phyloP scores from a whole-genome alignment of 805 yeast species.

The Alloascoidea hylecoeti region DNA sequence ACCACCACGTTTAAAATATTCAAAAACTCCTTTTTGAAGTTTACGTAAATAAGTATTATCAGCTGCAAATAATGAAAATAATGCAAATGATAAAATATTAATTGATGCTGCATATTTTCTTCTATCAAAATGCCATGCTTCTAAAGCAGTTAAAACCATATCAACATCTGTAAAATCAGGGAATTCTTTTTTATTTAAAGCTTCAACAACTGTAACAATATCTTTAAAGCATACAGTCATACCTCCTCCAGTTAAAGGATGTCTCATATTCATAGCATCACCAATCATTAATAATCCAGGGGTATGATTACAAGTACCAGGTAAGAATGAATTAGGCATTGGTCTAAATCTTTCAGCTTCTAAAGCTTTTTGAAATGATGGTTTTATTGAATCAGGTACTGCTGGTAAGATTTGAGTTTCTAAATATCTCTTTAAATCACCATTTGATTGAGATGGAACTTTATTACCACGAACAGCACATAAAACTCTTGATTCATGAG shows the following conservation, averaged over 20 bases:
- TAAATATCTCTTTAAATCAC: slow-evolving; percentile 50
- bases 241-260: slow-evolving; percentile 97
- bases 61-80: slow-evolving; percentile 85
- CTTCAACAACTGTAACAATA: slow-evolving; percentile 49
- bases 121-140: slow-evolving; percentile 63
- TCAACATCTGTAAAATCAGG: slow-evolving; percentile 45
- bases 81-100: slow-evolving; percentile 81
- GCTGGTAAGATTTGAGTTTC: slow-evolving; percentile 45
- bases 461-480: slow-evolving; percentile 72
- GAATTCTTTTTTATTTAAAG: slow-evolving; percentile 39
- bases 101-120: slow-evolving; percentile 72
- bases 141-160: slow-evolving; percentile 38
- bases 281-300: slow-evolving; percentile 79
- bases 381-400: slow-evolving; percentile 49
- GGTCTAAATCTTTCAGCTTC: slow-evolving; percentile 45
- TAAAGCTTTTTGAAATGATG: slow-evolving; percentile 59
- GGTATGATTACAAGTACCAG: slow-evolving; percentile 57
- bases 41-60: slow-evolving; percentile 48
- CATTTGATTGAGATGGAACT: slow-evolving; percentile 50
- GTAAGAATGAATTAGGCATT: slow-evolving; percentile 89
- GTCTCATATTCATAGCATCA: slow-evolving; percentile 94
- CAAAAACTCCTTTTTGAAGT: slow-evolving; percentile 80
- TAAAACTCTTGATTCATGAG: slow-evolving; percentile 71
- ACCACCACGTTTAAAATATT: slow-evolving; percentile 78
- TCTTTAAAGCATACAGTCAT: slow-evolving; percentile 96